Conservation (phyloP, 1,284 basidiomycete species). For the Malassezia sympodialis region DNA sequence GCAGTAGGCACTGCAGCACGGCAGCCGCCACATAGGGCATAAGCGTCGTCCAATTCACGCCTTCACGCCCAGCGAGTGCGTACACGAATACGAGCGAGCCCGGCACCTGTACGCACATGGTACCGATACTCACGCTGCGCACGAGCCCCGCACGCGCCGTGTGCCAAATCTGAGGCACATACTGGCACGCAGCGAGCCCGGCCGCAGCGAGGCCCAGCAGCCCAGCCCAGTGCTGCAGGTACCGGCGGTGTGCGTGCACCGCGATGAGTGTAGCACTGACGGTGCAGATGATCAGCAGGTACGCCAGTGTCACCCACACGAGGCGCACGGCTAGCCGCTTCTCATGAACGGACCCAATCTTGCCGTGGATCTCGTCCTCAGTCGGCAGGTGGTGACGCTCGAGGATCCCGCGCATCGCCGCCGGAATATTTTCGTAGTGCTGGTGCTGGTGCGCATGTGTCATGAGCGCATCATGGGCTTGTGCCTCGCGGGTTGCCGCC, state of each 20-base stretch:
- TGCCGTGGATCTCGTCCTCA: slow-evolving; percentile 10
- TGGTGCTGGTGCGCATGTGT: background rate
- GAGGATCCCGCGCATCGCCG: slow-evolving; percentile 13
- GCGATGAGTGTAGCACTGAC: background rate
- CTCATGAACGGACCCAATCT: slow-evolving; percentile 50
- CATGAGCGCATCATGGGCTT: slow-evolving; percentile 1
- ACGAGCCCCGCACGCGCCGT: slow-evolving; percentile 72
- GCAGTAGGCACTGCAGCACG: slow-evolving; percentile 68
- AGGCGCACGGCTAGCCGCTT: slow-evolving; percentile 69
- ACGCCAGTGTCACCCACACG: slow-evolving; percentile 61
- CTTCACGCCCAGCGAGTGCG: slow-evolving; percentile 51
- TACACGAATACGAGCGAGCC: slow-evolving; percentile 79
- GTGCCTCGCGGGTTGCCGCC: background rate
- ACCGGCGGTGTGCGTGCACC: background rate
- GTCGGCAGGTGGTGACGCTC: slow-evolving; percentile 11
- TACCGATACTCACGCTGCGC: slow-evolving; percentile 79
- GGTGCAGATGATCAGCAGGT: slow-evolving; percentile 57
- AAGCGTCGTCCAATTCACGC: slow-evolving; percentile 32
- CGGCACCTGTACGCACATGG: slow-evolving; percentile 90
- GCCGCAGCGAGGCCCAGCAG: slow-evolving; percentile 78
- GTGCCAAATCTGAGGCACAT: slow-evolving; percentile 71
- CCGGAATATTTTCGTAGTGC: slow-evolving; percentile 3
- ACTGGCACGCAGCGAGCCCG: slow-evolving; percentile 68
- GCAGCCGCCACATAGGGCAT: slow-evolving; percentile 69
- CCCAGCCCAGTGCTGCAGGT: slow-evolving; percentile 58